These are phyloP conservation scores for Claviceps capensis DNA, from an alignment of 2,329 filamentous ascomycete genomes.

Conservation along the genomic window DNA sequence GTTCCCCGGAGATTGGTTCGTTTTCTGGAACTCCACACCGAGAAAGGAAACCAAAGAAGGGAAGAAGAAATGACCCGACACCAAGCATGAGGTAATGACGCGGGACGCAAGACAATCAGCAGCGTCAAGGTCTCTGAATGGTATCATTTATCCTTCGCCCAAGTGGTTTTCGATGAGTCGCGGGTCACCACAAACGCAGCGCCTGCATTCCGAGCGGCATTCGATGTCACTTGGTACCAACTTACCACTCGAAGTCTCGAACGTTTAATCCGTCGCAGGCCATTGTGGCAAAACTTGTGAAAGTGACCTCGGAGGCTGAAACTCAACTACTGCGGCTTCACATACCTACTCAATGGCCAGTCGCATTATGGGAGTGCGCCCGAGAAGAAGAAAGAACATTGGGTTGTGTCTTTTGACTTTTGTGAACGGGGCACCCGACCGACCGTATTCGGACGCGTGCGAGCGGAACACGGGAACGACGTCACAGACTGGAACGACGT, in stretches of 20 bases:
- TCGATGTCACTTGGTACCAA: no score
- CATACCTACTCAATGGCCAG: no score
- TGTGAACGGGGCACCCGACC: not conserved
- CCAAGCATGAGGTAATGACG: not conserved
- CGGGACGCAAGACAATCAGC: not conserved
- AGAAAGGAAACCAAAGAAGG: not conserved
- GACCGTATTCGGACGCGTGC: not conserved
- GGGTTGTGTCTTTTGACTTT: not conserved
- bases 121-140: not conserved
- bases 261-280: no score
- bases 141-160: not conserved
- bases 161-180: no score
- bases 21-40: not conserved
- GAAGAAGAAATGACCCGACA: not conserved
- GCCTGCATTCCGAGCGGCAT: not conserved
- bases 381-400: not conserved
- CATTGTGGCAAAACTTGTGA: no score
- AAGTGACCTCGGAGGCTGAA: no score
- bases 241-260: no score
- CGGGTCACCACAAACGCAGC: not conserved
- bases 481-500: not conserved
- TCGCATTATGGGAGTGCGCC: no score
- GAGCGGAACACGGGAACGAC: not conserved
- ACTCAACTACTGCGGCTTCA: no score
- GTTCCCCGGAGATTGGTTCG: no score